A percentile compares a stretch with the other conserved stretches of the same genome.
These are phyloP conservation scores for Chaetomium cochliodes DNA, from an alignment of 495 filamentous ascomycete genomes.

Conservation along the genomic window DNA sequence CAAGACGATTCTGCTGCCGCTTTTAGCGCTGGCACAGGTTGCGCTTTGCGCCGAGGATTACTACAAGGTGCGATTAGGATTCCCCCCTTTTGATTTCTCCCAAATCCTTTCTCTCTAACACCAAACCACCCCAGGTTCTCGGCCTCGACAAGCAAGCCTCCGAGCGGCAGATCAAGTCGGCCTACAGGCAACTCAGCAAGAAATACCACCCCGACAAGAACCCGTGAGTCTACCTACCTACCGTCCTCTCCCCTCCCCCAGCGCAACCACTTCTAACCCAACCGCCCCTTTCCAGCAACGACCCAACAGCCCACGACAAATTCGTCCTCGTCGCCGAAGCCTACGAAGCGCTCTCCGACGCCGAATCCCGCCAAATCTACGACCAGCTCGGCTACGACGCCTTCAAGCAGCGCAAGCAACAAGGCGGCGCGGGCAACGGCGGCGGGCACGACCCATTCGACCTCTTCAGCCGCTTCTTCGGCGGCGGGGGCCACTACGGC, in stretches of 20 bases:
- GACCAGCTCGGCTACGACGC: constrained; percentile 94
- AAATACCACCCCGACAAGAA: constrained; percentile 99
- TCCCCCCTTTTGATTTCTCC: constrained; percentile 1
- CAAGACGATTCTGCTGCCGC: constrained; percentile 43
- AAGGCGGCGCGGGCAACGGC: constrained; percentile 67
- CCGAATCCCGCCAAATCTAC: constrained; percentile 84
- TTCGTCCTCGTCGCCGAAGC: constrained; percentile 96
- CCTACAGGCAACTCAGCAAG: constrained; percentile 89
- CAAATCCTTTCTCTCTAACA: not conserved
- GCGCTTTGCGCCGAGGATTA: constrained; percentile 67
- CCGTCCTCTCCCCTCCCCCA: constrained; percentile 12
- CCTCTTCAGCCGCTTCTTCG: constrained; percentile 96
- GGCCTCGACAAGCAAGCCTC: constrained; percentile 77
- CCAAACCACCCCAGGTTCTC: constrained; percentile 56
- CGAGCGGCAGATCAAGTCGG: constrained; percentile 92
- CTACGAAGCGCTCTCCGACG: constrained; percentile 86
- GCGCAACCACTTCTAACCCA: constrained; percentile 7
- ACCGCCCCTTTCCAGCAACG: constrained; percentile 30
- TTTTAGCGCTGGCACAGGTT: constrained; percentile 48
- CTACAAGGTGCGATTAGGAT: constrained; percentile 65
- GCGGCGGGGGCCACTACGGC: constrained; percentile 79
- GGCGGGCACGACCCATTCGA: constrained; percentile 89
- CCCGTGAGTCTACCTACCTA: constrained; percentile 60
- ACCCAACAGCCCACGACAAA: constrained; percentile 79
- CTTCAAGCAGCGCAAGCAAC: constrained; percentile 70